phyloP scores from a whole-genome alignment of 305 asterid genomes.

The Solanum chacoense region DNA sequence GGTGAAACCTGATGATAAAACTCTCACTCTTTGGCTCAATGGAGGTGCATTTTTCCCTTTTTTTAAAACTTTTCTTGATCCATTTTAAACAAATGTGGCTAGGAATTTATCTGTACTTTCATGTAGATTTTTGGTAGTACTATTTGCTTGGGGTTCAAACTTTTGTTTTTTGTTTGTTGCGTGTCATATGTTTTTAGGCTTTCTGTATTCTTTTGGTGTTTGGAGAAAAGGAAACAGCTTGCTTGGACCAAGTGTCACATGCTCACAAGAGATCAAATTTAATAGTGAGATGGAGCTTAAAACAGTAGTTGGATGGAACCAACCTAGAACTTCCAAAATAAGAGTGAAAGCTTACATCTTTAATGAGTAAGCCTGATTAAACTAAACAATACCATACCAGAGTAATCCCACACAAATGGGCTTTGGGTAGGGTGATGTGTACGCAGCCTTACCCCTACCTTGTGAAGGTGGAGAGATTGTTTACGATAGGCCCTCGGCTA shows the following conservation, averaged over 20 bases:
- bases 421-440: not conserved
- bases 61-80: not conserved
- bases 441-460: conserved; percentile 16
- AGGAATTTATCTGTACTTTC: not conserved
- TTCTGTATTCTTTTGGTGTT: not conserved
- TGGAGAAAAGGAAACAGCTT: not conserved
- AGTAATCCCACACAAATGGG: not conserved
- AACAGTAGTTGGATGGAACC: not conserved
- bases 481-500: not conserved
- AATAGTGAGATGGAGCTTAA: not conserved
- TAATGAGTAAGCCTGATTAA: not conserved
- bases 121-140: not conserved
- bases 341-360: not conserved
- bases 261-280: not conserved
- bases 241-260: not conserved
- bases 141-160: not conserved
- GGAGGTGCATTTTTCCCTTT: conserved; percentile 43
- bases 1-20: conserved; percentile 48
- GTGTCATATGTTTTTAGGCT: not conserved
- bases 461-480: conserved; percentile 17
- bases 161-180: not conserved
- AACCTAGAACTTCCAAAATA: not conserved
- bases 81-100: not conserved
- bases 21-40: conserved; percentile 86
- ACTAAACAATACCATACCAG: not conserved